Percentiles rank a stretch among this genome's conserved stretches.
Evolutionary conservation across 225 moss, liverwort and hornwort species (phyloP).

Genomic region (Physcomitrellopsis africana): DNA sequence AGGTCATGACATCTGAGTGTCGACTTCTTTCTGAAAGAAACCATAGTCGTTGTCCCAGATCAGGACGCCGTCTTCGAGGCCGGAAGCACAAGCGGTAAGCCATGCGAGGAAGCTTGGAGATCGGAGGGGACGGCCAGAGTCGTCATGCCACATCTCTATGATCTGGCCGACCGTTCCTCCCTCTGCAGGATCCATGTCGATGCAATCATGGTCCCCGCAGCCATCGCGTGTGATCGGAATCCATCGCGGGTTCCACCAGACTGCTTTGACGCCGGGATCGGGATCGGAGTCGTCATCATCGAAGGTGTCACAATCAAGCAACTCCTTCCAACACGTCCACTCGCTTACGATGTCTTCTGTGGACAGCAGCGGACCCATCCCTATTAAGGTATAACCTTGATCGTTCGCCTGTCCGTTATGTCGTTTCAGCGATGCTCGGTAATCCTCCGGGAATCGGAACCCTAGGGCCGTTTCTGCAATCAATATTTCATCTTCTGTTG

Average conservation of each 20-base stretch:
- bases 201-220: conserved; percentile 29
- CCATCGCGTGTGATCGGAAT: conserved; percentile 36
- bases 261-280: conserved; percentile 10
- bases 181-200: conserved; percentile 38
- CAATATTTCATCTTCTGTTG: conserved; percentile 22
- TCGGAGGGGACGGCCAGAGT: background rate
- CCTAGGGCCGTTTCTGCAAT: background rate
- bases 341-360: background rate
- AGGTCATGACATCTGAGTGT: too few species aligned
- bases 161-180: conserved; percentile 33
- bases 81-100: conserved; percentile 13
- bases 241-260: conserved; percentile 46
- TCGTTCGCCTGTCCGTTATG: conserved; percentile 37
- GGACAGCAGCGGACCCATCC: conserved; percentile 31
- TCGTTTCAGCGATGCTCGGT: conserved; percentile 28
- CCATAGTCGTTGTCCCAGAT: conserved; percentile 22
- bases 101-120: conserved; percentile 30
- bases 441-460: conserved; percentile 22
- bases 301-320: conserved; percentile 13
- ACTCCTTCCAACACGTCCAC: conserved; percentile 29
- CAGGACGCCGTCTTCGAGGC: conserved; percentile 24
- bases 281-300: background rate
- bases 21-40: background rate
- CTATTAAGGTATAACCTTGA: background rate
- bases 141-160: conserved; percentile 32